Evolutionary conservation across 2,329 filamentous ascomycete genomes (phyloP).

Genomic region (Fusarium algeriense): DNA sequence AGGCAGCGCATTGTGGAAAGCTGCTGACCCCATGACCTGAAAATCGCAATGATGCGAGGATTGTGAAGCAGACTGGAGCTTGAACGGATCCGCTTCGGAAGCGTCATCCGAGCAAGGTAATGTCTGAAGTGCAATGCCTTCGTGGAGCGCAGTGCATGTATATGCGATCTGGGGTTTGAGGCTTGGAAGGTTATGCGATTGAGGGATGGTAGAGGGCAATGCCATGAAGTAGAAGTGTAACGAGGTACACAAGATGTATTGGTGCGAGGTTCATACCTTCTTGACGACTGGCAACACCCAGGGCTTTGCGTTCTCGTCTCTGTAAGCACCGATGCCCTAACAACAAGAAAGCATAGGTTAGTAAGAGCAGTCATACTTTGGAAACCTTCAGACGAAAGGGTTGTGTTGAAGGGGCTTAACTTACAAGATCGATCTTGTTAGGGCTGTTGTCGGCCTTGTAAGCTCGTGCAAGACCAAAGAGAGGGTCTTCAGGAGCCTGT

Average conservation of each 20-base stretch:
- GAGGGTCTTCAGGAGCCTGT: slow-evolving; percentile 91
- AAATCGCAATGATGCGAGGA: slow-evolving; percentile 28
- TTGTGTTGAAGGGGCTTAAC: slow-evolving; percentile 38
- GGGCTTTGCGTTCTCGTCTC: slow-evolving; percentile 94
- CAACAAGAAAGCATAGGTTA: slow-evolving; percentile 21
- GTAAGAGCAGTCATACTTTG: slow-evolving; percentile 5
- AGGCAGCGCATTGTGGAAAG: slow-evolving; percentile 28
- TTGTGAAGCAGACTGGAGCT: slow-evolving; percentile 13
- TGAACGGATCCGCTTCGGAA: slow-evolving; percentile 24
- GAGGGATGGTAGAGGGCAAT: slow-evolving; percentile 1
- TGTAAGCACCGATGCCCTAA: slow-evolving; percentile 87
- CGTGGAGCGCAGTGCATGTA: slow-evolving; percentile 12
- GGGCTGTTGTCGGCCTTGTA: slow-evolving; percentile 81
- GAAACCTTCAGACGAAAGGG: not conserved
- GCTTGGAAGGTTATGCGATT: slow-evolving; percentile 18
- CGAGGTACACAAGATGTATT: slow-evolving; percentile 5
- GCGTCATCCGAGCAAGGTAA: not conserved
- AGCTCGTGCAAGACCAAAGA: slow-evolving; percentile 92
- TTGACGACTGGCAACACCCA: slow-evolving; percentile 97
- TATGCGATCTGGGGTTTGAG: slow-evolving; percentile 13
- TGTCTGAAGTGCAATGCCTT: slow-evolving; percentile 16
- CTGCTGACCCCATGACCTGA: slow-evolving; percentile 38
- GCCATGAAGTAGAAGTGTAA: slow-evolving; percentile 16
- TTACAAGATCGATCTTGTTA: slow-evolving; percentile 93
- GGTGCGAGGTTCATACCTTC: slow-evolving; percentile 72